Evolutionary conservation across 805 yeast genomes (phyloP).

Genomic region (Candida taoyuanica): DNA sequence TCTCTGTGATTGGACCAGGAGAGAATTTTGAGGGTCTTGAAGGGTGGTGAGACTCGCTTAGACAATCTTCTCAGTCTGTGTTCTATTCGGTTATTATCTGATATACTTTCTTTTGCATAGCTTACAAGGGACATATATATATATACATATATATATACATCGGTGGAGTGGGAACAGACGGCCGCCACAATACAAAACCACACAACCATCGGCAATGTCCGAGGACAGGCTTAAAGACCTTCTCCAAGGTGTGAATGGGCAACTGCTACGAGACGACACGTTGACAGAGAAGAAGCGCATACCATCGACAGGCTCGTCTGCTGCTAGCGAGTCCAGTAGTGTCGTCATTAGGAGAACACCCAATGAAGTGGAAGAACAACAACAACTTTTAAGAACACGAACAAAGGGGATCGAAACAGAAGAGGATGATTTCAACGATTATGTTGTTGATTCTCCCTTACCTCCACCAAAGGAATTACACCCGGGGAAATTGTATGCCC

Average conservation of each 20-base stretch:
- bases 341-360: slow-evolving; percentile 14
- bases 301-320: slow-evolving; percentile 17
- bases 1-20: no score
- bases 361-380: slow-evolving; percentile 11
- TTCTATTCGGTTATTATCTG: no score
- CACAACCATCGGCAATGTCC: slow-evolving; percentile 20
- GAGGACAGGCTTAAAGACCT: slow-evolving; percentile 17
- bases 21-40: no score
- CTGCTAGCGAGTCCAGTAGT: slow-evolving; percentile 21
- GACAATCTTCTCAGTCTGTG: no score
- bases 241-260: slow-evolving; percentile 14
- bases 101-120: no score
- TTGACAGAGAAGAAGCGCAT: slow-evolving; percentile 22
- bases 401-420: slow-evolving; percentile 29
- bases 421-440: slow-evolving; percentile 41
- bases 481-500: slow-evolving; percentile 79
- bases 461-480: slow-evolving; percentile 76
- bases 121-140: not conserved
- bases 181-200: no score
- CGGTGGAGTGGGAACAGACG: no score
- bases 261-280: slow-evolving; percentile 20
- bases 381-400: slow-evolving; percentile 14
- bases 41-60: no score
- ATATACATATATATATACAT: slow-evolving; percentile 1
- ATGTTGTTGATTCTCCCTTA: slow-evolving; percentile 32